A percentile compares a stretch with the other conserved stretches of the same genome.
These are phyloP conservation scores for Melanogaster broomeanus DNA, from an alignment of 768 basidiomycete genomes.

Conservation along the genomic window DNA sequence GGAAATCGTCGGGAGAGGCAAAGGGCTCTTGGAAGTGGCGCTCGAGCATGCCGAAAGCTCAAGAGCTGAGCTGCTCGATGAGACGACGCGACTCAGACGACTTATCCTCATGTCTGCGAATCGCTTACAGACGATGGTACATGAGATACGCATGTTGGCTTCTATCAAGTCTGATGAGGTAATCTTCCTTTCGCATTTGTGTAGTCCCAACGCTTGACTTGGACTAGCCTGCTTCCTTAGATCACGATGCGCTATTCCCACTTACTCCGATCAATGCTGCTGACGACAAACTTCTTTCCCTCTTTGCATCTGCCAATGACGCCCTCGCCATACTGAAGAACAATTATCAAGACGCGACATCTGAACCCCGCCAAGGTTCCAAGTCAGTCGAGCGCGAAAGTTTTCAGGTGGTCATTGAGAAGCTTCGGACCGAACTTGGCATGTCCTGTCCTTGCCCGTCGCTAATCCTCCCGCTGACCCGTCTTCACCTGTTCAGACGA, in stretches of 20 bases:
- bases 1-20: constrained; percentile 49
- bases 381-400: constrained; percentile 47
- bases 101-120: constrained; percentile 65
- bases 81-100: constrained; percentile 62
- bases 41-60: constrained; percentile 75
- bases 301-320: constrained; percentile 45
- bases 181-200: constrained; percentile 14
- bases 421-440: constrained; percentile 63
- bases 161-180: constrained; percentile 53
- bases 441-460: constrained; percentile 12
- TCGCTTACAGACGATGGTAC: constrained; percentile 57
- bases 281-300: constrained; percentile 45
- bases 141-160: constrained; percentile 43
- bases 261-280: constrained; percentile 51
- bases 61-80: constrained; percentile 58
- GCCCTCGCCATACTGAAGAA: constrained; percentile 29
- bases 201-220: constrained; percentile 8
- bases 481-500: constrained; percentile 36
- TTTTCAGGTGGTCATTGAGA: constrained; percentile 50
- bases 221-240: constrained; percentile 45
- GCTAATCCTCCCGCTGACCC: constrained; percentile 10
- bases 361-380: constrained; percentile 20
- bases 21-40: constrained; percentile 61
- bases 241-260: constrained; percentile 53
- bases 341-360: constrained; percentile 9